Evolutionary conservation across 108 stramenopile species (phyloP).

Genomic region (Stephanodiscus triporus): DNA sequence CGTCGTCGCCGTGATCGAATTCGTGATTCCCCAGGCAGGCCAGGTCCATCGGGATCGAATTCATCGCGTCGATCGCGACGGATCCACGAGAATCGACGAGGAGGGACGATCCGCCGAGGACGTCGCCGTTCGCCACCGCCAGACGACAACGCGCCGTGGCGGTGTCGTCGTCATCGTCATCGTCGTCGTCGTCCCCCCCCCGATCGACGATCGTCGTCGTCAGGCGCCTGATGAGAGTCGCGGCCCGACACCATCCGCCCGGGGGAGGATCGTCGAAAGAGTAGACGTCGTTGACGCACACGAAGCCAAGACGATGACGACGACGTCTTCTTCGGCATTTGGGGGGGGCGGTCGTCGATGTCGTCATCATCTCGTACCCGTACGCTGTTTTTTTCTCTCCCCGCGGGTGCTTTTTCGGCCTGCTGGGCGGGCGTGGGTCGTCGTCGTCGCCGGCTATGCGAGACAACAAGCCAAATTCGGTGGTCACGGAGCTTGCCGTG

Average conservation of each 20-base stretch:
- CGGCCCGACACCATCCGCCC: slow-evolving; percentile 49
- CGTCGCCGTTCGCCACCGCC: slow-evolving; percentile 44
- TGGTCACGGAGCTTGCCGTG: too few relatives aligned
- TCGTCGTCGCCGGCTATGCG: too few relatives aligned
- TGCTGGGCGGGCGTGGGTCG: too few relatives aligned
- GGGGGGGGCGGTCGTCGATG: not conserved
- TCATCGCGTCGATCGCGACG: slow-evolving; percentile 48
- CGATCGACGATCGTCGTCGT: not conserved
- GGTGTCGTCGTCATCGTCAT: not conserved
- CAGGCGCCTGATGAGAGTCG: slow-evolving; percentile 44
- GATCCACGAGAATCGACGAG: slow-evolving; percentile 30
- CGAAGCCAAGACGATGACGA: slow-evolving; percentile 36
- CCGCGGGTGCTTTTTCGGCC: too few relatives aligned
- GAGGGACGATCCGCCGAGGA: slow-evolving; percentile 47
- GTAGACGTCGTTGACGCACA: slow-evolving; percentile 54
- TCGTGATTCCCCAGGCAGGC: slow-evolving; percentile 52
- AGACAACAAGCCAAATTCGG: too few relatives aligned
- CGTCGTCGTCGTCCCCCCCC: not conserved
- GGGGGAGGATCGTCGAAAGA: slow-evolving; percentile 38
- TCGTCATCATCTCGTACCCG: too few relatives aligned
- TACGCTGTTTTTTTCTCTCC: too few relatives aligned
- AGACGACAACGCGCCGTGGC: slow-evolving; percentile 31
- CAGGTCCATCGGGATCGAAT: slow-evolving; percentile 38
- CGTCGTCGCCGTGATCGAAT: slow-evolving; percentile 49
- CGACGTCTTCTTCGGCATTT: not conserved